Evolutionary conservation across 2,329 filamentous ascomycete genomes (phyloP), one percentile per base, ranked within the genome.

Genomic region (Scedosporium aurantiacum): DNA sequence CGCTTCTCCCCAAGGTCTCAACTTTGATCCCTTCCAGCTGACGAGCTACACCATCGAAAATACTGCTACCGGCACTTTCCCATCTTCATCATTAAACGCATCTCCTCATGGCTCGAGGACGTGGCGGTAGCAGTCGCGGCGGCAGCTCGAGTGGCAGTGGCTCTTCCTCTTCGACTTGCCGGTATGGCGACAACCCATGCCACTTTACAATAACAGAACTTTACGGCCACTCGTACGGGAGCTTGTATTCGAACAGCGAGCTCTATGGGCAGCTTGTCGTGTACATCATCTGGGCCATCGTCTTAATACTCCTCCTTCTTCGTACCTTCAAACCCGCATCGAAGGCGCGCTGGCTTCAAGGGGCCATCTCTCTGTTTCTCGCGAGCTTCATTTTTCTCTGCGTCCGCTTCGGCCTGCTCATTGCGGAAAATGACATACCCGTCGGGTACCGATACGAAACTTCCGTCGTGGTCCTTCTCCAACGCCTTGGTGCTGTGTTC

Each of bases 181-280:
- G 32, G 18, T 57, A 21, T 27, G 54, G 32, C 54, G 27, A 32
- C 54, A 21, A 40, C 54, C 32, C 54, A n/a, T 57, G 54, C 54
- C 32, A 57, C 54, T 57, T 40, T 16, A 32, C 27, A 10, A 18
- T 57, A 4, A 57, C 32, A 2, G 27, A 57, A n/a, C 54, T 57
- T 27, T 57, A 57, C 54, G 54, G 54, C 28, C 54, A 57, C 54
- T 16, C 16, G n/a, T 57, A 32, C 27, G 32, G 16, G 12, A 57
- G 54, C n/a, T 27, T 57, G 14, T 57, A 32, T 27, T 21, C n/a
- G 23, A 40, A 57, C 12, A n/a, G 27, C 25, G 54, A 57, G 54
- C 54, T 57, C 25, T 57, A 57, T 27, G 54, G 54, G n/a, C 54
- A 57, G 32, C 54, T 57, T 27, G 23, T 57, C 54, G 27, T 57